Conservation (phyloP, 2,329 filamentous ascomycete species). For the Monilinia fructicola region DNA sequence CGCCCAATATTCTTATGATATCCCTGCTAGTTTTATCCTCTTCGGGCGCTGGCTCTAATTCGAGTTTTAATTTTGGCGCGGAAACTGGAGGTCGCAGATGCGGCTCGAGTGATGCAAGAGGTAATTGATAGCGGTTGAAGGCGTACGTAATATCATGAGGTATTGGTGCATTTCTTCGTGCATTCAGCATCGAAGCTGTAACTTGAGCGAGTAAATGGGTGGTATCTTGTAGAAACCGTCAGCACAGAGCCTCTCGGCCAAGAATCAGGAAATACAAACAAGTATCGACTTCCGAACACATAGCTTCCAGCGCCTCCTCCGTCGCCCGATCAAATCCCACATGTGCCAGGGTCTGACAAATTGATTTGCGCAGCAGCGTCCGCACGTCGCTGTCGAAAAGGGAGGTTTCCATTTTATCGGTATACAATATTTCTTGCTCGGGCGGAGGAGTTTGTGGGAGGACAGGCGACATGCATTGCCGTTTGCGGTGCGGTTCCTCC, state of each 20-base stretch:
- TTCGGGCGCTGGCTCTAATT: slow-evolving; percentile 41
- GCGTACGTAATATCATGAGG: slow-evolving; percentile 59
- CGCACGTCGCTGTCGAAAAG: slow-evolving; percentile 39
- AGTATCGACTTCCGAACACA: slow-evolving; percentile 55
- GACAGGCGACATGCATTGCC: slow-evolving; percentile 29
- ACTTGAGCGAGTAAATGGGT: slow-evolving; percentile 38
- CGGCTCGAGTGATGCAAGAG: slow-evolving; percentile 52
- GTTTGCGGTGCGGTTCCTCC: slow-evolving; percentile 35
- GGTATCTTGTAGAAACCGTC: slow-evolving; percentile 33
- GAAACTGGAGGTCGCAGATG: slow-evolving; percentile 57
- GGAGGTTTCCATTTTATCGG: slow-evolving; percentile 15
- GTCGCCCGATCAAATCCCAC: slow-evolving; percentile 58
- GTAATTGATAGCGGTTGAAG: slow-evolving; percentile 53
- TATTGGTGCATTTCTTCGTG: slow-evolving; percentile 50
- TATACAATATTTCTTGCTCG: slow-evolving; percentile 25
- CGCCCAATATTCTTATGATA: slow-evolving; percentile 43
- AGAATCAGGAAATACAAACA: slow-evolving; percentile 48
- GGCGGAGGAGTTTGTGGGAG: slow-evolving; percentile 35
- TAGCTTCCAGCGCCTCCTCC: slow-evolving; percentile 58
- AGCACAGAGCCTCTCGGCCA: slow-evolving; percentile 24
- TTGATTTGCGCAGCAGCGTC: slow-evolving; percentile 51
- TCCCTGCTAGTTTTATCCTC: slow-evolving; percentile 47
- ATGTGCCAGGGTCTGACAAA: slow-evolving; percentile 55
- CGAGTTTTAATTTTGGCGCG: slow-evolving; percentile 40
- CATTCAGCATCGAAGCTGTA: slow-evolving; percentile 39